Evolutionary conservation across 2,329 filamentous ascomycete species (phyloP).

Genomic region (Stachybotrys elegans): DNA sequence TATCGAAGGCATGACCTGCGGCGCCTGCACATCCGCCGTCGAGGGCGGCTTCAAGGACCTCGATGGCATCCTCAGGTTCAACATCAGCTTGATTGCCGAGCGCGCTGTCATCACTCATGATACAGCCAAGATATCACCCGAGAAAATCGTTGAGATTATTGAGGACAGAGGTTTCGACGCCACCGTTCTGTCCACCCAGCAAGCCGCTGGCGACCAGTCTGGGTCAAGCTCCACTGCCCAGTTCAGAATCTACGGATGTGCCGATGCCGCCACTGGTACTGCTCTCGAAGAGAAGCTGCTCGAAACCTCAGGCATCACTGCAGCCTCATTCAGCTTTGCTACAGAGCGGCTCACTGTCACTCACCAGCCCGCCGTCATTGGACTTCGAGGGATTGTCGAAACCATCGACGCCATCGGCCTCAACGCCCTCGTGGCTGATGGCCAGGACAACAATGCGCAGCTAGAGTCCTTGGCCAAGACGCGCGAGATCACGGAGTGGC

Average conservation of each 20-base stretch:
- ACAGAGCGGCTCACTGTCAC: constrained; percentile 69
- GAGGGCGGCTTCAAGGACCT: constrained; percentile 75
- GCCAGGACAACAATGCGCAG: constrained; percentile 94
- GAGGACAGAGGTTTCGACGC: constrained; percentile 90
- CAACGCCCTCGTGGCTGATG: constrained; percentile 85
- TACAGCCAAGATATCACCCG: constrained; percentile 60
- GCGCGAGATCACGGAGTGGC: constrained; percentile 93
- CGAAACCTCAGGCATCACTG: constrained; percentile 64
- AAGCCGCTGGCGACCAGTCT: constrained; percentile 50
- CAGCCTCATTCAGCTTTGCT: constrained; percentile 68
- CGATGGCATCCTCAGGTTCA: constrained; percentile 80
- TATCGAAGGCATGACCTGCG: constrained; percentile 96
- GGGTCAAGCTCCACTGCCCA: constrained; percentile 59
- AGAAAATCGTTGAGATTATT: constrained; percentile 75
- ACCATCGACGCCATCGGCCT: constrained; percentile 75
- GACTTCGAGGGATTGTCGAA: constrained; percentile 78
- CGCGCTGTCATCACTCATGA: constrained; percentile 86
- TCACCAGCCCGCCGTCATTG: constrained; percentile 66
- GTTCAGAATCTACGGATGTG: constrained; percentile 79
- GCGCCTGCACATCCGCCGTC: constrained; percentile 89
- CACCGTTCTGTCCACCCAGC: constrained; percentile 69
- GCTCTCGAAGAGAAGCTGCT: constrained; percentile 65
- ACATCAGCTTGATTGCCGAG: constrained; percentile 90
- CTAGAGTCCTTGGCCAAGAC: constrained; percentile 95
- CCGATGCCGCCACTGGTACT: constrained; percentile 66